Conservation (phyloP, 1,139 yeast genomes). For the Debaryomycetaceae sp. region DNA sequence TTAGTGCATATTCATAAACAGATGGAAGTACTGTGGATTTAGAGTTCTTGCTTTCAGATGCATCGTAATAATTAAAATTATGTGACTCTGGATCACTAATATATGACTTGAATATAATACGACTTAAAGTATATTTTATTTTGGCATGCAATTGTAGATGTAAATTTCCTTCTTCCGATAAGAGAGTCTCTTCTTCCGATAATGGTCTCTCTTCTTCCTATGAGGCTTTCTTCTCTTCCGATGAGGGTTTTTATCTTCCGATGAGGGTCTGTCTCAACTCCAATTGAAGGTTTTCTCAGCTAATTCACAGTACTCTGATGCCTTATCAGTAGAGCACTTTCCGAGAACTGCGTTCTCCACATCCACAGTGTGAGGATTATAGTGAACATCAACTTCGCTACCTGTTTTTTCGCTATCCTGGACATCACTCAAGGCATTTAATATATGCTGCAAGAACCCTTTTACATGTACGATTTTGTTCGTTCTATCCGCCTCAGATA, state of each 20-base stretch:
- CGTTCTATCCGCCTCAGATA: conserved; percentile 18
- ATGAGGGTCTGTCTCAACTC: not conserved
- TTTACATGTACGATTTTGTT: conserved; percentile 14
- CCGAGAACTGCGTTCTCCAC: conserved; percentile 10
- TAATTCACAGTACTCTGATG: conserved; percentile 10
- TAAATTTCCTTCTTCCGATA: too few species aligned
- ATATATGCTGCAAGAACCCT: conserved; percentile 15
- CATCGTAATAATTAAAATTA: too few species aligned
- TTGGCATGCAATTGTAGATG: too few species aligned
- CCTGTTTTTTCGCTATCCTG: not conserved
- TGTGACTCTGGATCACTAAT: too few species aligned
- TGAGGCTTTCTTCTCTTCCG: too few species aligned
- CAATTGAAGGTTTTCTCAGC: not conserved
- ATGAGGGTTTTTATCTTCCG: too few species aligned
- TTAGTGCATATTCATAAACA: not conserved
- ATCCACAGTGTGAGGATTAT: conserved; percentile 1
- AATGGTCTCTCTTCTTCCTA: too few species aligned
- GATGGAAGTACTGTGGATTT: not conserved
- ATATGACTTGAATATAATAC: too few species aligned
- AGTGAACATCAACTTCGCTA: not conserved
- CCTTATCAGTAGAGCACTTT: conserved; percentile 11
- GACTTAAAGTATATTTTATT: too few species aligned
- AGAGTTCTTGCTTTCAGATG: too few species aligned
- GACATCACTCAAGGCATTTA: conserved; percentile 6
- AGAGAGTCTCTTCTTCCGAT: too few species aligned